phyloP scores from a whole-genome alignment of 2,329 filamentous ascomycete genomes.

The Didymella glomerata region DNA sequence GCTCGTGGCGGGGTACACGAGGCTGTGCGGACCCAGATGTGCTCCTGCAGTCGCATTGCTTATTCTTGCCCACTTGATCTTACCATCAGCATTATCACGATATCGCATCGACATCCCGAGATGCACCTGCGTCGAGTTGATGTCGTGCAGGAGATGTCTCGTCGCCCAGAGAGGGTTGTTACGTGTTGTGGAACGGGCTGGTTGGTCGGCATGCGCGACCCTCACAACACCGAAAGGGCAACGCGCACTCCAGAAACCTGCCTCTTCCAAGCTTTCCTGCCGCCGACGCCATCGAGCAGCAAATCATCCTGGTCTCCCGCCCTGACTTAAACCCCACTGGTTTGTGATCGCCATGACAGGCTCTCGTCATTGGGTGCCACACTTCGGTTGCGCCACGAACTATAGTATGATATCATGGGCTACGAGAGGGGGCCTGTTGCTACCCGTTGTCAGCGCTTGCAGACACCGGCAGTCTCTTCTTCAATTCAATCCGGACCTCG shows the following conservation, averaged over 20 bases:
- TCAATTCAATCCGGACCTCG: neutral
- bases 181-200: slow-evolving; percentile 1
- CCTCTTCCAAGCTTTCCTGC: slow-evolving; percentile 22
- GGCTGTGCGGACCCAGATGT: neutral
- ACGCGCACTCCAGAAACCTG: slow-evolving; percentile 22
- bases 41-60: neutral
- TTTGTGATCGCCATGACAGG: slow-evolving; percentile 24
- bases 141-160: slow-evolving; percentile 1
- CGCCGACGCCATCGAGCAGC: slow-evolving; percentile 35
- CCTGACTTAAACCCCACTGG: slow-evolving; percentile 22
- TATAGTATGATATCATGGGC: slow-evolving; percentile 38
- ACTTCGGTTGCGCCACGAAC: slow-evolving; percentile 33
- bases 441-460: slow-evolving; percentile 14
- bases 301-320: slow-evolving; percentile 30
- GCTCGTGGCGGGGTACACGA: neutral
- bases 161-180: neutral
- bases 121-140: neutral
- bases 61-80: neutral
- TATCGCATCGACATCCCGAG: neutral
- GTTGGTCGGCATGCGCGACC: slow-evolving; percentile 6
- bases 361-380: slow-evolving; percentile 34
- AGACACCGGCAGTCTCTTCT: slow-evolving; percentile 8
- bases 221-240: slow-evolving; percentile 4
- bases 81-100: neutral
- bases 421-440: slow-evolving; percentile 19